Percentiles rank a stretch among this genome's conserved stretches.
phyloP scores from a whole-genome alignment of 805 yeast species.

The Sugiyamaella smithiae region DNA sequence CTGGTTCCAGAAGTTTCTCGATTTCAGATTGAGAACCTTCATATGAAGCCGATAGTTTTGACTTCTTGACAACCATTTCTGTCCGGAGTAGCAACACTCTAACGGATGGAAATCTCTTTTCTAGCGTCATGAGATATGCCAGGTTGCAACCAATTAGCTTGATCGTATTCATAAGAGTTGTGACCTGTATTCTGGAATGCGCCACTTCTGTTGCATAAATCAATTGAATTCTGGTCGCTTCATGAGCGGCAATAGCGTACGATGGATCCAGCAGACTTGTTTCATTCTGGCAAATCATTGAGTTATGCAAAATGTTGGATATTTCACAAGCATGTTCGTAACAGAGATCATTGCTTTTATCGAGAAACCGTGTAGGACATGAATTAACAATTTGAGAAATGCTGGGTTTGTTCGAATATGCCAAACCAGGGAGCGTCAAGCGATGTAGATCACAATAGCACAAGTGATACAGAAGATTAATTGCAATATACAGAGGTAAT shows the following conservation, averaged over 20 bases:
- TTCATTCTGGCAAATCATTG: not conserved
- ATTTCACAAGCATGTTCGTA: conserved; percentile 9
- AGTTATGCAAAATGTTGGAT: not conserved
- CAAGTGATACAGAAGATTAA: conserved; percentile 8
- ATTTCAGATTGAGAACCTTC: not conserved
- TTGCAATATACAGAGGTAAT: not conserved
- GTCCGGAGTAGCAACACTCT: not conserved
- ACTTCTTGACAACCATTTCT: not conserved
- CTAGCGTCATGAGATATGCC: not conserved
- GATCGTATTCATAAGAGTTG: not conserved
- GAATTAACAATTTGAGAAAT: conserved; percentile 1
- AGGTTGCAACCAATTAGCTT: not conserved
- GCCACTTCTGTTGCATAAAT: not conserved
- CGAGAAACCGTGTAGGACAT: conserved; percentile 7
- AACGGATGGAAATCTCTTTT: not conserved
- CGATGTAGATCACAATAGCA: conserved; percentile 8
- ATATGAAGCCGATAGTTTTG: not conserved
- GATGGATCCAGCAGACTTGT: conserved; percentile 4
- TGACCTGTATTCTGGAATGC: not conserved
- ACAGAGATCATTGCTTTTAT: not conserved
- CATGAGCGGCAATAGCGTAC: conserved; percentile 9
- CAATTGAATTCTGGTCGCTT: conserved; percentile 5
- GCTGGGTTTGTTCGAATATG: conserved; percentile 1
- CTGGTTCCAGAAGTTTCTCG: not conserved
- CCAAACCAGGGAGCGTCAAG: conserved; percentile 7